These are phyloP conservation scores for Hypoxylon sp. DNA, from an alignment of 2,329 filamentous ascomycete genomes.

Conservation along the genomic window DNA sequence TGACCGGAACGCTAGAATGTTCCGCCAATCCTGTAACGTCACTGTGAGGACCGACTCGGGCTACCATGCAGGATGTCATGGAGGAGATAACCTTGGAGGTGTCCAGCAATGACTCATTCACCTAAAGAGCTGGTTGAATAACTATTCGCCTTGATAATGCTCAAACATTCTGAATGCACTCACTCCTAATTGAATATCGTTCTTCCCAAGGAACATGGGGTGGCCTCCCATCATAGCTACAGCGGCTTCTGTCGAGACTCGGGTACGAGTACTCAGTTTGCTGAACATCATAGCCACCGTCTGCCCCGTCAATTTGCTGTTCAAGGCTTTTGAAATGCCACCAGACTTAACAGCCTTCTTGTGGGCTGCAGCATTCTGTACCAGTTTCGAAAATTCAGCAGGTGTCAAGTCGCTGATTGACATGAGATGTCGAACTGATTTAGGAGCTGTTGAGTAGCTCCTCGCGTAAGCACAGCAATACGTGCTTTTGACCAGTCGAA, in stretches of 20 bases:
- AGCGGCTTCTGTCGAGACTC: conserved; percentile 93
- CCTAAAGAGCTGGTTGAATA: conserved; percentile 60
- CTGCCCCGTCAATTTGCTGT: conserved; percentile 77
- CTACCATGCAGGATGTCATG: conserved; percentile 88
- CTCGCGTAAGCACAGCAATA: conserved; percentile 57
- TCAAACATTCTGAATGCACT: conserved; percentile 49
- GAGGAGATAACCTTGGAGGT: conserved; percentile 94
- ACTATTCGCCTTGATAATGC: conserved; percentile 19
- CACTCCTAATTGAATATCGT: conserved; percentile 96
- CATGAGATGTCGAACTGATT: conserved; percentile 83
- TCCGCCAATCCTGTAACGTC: conserved; percentile 80
- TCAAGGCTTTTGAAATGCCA: conserved; percentile 71
- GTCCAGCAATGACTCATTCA: conserved; percentile 96
- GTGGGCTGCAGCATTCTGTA: conserved; percentile 84
- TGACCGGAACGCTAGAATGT: conserved; percentile 83
- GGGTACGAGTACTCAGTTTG: conserved; percentile 94
- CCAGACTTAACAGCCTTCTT: conserved; percentile 84
- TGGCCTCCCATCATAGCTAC: conserved; percentile 91
- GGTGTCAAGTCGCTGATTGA: conserved; percentile 90
- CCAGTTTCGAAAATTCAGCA: conserved; percentile 83
- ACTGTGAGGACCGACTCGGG: conserved; percentile 82
- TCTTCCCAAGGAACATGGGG: conserved; percentile 95
- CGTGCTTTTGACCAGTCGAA: conserved; percentile 42
- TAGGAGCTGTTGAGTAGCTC: conserved; percentile 58
- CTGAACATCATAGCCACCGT: conserved; percentile 97